Conservation (phyloP, 2,329 filamentous ascomycete species). For the Fusarium dimerum region DNA sequence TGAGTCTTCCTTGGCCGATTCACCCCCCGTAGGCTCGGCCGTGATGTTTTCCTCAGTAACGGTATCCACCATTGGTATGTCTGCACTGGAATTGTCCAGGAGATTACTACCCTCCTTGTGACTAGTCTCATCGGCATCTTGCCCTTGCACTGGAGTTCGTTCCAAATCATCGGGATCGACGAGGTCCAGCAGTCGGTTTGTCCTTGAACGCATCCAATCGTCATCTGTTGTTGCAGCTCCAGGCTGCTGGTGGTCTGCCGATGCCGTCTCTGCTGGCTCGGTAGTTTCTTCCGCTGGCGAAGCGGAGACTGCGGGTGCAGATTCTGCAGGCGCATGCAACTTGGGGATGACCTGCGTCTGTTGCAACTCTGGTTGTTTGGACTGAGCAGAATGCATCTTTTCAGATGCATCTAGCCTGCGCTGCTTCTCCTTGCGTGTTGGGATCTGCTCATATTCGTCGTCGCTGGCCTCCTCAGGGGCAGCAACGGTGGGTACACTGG, state of each 20-base stretch:
- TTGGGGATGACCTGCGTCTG: conserved; percentile 16
- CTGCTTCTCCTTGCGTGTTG: conserved; percentile 53
- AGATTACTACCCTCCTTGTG: conserved; percentile 17
- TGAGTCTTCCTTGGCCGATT: conserved; percentile 29
- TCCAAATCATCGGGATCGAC: conserved; percentile 69
- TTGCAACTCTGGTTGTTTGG: conserved; percentile 20
- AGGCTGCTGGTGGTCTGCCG: conserved; percentile 24
- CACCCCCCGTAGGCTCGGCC: conserved; percentile 23
- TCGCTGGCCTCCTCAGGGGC: conserved; percentile 64
- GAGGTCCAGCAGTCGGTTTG: conserved; percentile 81
- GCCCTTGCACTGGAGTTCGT: conserved; percentile 21
- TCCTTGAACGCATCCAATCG: conserved; percentile 90
- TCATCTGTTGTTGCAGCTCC: conserved; percentile 64
- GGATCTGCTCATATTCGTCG: conserved; percentile 72
- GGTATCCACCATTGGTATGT: conserved; percentile 16
- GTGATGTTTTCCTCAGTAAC: conserved; percentile 28
- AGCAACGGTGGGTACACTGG: conserved; percentile 34
- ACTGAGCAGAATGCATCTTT: conserved; percentile 18
- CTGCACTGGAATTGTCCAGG: conserved; percentile 13
- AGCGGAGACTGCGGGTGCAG: conserved; percentile 3
- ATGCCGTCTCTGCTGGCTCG: conserved; percentile 24
- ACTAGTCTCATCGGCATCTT: conserved; percentile 12
- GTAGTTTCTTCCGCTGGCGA: conserved; percentile 14
- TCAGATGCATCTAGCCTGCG: conserved; percentile 34
- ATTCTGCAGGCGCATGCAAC: not conserved